phyloP scores from a whole-genome alignment of 208 protist genomes.

The Endotrypanum monterogeii region DNA sequence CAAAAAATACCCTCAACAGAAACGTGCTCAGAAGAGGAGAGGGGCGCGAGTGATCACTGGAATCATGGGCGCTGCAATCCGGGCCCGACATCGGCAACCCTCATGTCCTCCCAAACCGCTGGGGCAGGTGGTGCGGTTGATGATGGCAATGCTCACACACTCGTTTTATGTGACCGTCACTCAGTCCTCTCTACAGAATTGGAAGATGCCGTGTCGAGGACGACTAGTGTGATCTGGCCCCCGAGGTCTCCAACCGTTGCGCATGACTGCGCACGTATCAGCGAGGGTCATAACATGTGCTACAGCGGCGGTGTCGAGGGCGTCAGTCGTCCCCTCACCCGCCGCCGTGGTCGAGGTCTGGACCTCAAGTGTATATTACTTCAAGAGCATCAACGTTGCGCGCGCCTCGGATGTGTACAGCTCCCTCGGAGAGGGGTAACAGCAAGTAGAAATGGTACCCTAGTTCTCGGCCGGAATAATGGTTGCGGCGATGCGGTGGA shows the following conservation, averaged over 20 bases:
- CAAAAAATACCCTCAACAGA: neutral
- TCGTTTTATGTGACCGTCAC: neutral
- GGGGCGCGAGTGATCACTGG: neutral
- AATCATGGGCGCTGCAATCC: neutral
- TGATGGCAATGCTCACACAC: neutral
- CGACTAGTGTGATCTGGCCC: constrained; percentile 16
- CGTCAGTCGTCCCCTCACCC: constrained; percentile 3
- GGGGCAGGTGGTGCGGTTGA: neutral
- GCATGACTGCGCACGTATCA: too few species aligned
- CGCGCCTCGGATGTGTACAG: constrained; percentile 1
- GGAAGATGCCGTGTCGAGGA: constrained; percentile 17
- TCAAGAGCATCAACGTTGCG: constrained; percentile 25
- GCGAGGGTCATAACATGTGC: neutral
- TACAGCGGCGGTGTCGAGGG: neutral
- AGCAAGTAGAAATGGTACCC: neutral
- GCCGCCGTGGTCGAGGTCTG: constrained; percentile 18
- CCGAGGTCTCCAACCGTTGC: constrained; percentile 17
- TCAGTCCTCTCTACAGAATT: constrained; percentile 26
- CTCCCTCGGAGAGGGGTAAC: neutral
- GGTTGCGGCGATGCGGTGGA: constrained; percentile 3
- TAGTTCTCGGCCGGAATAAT: neutral
- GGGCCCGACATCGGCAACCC: neutral
- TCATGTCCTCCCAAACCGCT: neutral
- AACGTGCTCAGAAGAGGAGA: neutral
- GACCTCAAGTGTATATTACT: constrained; percentile 22